phyloP scores from a whole-genome alignment of 768 basidiomycete genomes.

The Hemileccinum impolitum region DNA sequence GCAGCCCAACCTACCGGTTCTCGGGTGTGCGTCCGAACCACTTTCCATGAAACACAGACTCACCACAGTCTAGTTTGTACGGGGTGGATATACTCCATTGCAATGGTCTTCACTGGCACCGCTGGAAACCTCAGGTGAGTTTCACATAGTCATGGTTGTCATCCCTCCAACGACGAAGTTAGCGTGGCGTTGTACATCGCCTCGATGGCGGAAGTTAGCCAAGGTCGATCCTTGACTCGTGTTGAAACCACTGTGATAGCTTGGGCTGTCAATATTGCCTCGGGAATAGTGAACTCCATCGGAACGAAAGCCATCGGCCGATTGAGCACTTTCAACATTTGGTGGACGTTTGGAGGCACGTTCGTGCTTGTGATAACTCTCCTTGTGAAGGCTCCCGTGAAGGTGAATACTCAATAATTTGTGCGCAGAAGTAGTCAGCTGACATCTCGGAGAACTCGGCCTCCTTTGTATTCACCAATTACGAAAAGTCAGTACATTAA shows the following conservation, averaged over 20 bases:
- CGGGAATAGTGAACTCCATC: constrained; percentile 52
- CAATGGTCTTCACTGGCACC: constrained; percentile 58
- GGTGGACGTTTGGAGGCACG: constrained; percentile 62
- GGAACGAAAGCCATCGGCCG: constrained; percentile 56
- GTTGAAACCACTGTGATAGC: constrained; percentile 52
- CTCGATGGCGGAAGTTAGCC: constrained; percentile 49
- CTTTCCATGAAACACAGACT: background rate
- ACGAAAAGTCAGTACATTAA: constrained; percentile 41
- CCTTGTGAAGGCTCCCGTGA: constrained; percentile 53
- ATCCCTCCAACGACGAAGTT: background rate
- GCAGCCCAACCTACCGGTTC: constrained; percentile 50
- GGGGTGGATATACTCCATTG: constrained; percentile 59
- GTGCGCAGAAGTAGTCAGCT: background rate
- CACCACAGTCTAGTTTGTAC: constrained; percentile 36
- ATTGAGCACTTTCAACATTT: constrained; percentile 54
- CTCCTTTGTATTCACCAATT: constrained; percentile 53
- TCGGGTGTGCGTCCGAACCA: constrained; percentile 43
- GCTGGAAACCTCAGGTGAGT: constrained; percentile 52
- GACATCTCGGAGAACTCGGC: constrained; percentile 43
- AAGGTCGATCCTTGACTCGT: constrained; percentile 40
- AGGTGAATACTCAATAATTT: constrained; percentile 30
- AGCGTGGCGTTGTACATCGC: constrained; percentile 56
- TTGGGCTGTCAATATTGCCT: constrained; percentile 55
- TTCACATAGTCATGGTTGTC: background rate
- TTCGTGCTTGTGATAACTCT: constrained; percentile 54